phyloP scores from a whole-genome alignment of 192 early-diverging fungal genomes.

The Linnemannia elongata region DNA sequence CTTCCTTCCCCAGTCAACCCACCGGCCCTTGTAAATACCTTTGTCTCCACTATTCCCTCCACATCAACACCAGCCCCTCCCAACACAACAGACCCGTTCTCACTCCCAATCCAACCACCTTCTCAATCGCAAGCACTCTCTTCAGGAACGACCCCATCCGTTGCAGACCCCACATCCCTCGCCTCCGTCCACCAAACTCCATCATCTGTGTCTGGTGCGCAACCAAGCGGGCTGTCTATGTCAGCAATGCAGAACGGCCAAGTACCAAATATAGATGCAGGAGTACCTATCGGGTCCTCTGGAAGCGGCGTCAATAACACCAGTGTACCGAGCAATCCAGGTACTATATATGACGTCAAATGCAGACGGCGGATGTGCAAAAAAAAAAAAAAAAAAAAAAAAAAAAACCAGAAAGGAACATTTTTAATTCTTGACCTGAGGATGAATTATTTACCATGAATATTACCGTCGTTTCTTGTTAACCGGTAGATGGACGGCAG shows the following conservation, averaged over 20 bases:
- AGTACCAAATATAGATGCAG: not conserved
- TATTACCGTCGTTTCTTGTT: not conserved
- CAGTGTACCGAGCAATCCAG: not conserved
- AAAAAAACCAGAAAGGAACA: not conserved
- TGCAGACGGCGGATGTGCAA: not conserved
- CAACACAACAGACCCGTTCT: not conserved
- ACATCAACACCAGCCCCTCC: not conserved
- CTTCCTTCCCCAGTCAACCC: conserved; percentile 5
- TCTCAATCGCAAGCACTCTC: not conserved
- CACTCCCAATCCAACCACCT: not conserved
- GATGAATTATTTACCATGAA: conserved; percentile 2
- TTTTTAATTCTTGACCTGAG: not conserved
- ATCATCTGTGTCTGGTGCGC: not conserved
- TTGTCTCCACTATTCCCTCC: conserved; percentile 5
- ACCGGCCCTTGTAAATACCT: conserved; percentile 1
- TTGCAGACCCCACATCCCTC: not conserved
- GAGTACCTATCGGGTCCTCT: not conserved
- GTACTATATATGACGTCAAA: conserved; percentile 1
- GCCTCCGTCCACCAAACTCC: not conserved
- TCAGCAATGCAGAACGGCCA: not conserved
- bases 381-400: too few species aligned
- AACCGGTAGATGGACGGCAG: conserved; percentile 8
- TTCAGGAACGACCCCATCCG: not conserved
- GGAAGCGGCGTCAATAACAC: not conserved
- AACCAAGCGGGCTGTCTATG: not conserved